Conservation (phyloP, 768 basidiomycete genomes). For the Strobilomyces confusus region DNA sequence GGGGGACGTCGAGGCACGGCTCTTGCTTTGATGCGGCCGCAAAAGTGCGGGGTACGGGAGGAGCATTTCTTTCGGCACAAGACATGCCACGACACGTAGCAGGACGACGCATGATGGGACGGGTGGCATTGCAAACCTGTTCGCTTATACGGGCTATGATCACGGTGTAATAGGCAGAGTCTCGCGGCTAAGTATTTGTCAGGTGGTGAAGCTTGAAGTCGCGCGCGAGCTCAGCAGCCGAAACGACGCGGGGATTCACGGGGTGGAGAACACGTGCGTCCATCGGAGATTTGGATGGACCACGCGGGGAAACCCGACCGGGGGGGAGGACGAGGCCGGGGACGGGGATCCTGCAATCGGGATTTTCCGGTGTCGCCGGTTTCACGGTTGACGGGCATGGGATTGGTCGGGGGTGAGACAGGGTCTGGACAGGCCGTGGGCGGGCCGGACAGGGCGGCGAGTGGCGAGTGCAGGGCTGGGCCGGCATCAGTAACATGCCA, state of each 20-base stretch:
- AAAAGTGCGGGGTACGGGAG: constrained; percentile 1
- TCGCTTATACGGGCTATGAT: not conserved
- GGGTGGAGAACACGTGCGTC: constrained; percentile 4
- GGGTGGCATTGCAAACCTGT: too few species aligned
- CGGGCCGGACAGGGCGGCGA: constrained; percentile 20
- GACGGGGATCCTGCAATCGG: constrained; percentile 6
- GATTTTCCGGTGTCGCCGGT: constrained; percentile 25
- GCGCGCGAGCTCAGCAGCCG: not conserved
- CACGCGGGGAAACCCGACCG: constrained; percentile 18
- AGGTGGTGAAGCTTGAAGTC: not conserved
- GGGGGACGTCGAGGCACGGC: not conserved
- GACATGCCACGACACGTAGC: not conserved
- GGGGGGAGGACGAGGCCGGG: not conserved
- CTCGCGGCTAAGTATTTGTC: not conserved
- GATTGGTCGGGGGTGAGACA: constrained; percentile 6
- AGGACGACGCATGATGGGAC: not conserved
- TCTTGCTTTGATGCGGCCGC: not conserved
- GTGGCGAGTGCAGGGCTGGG: constrained; percentile 26
- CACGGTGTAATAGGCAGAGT: not conserved
- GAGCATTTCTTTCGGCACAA: not conserved
- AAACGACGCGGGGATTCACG: constrained; percentile 7
- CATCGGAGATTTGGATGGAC: constrained; percentile 5
- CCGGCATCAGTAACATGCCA: constrained; percentile 22
- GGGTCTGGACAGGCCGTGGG: constrained; percentile 3
- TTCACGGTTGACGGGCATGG: constrained; percentile 10